phyloP scores from a whole-genome alignment of 768 basidiomycete genomes.

The Trametes meyenii region DNA sequence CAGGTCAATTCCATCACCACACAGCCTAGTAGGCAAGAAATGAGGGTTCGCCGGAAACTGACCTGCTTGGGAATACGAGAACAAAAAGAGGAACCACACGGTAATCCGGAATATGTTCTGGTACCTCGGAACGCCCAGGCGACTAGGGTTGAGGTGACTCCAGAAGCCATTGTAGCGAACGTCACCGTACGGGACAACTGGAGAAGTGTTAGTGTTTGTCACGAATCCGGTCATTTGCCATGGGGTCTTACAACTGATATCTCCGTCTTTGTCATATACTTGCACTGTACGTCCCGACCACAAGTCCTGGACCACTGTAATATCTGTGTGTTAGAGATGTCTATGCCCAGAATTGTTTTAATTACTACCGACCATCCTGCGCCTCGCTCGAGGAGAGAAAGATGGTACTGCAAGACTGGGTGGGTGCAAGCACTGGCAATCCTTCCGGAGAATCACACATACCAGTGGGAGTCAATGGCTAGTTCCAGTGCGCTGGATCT shows the following conservation, averaged over 20 bases:
- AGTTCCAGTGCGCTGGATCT: conserved; percentile 79
- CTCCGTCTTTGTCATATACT: conserved; percentile 68
- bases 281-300: conserved; percentile 88
- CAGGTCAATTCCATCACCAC: conserved; percentile 2
- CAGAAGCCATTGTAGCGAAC: conserved; percentile 57
- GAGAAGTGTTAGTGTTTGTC: background rate
- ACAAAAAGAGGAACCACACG: conserved; percentile 79
- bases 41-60: conserved; percentile 20
- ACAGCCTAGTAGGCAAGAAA: background rate
- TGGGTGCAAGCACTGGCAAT: background rate
- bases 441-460: conserved; percentile 3
- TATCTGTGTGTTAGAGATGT: conserved; percentile 1
- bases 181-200: conserved; percentile 73
- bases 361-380: conserved; percentile 61
- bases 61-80: conserved; percentile 86
- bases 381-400: conserved; percentile 87
- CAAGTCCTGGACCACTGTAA: conserved; percentile 72
- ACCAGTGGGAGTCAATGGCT: conserved; percentile 95
- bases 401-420: conserved; percentile 53
- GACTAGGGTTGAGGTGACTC: conserved; percentile 73
- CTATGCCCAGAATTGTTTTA: background rate
- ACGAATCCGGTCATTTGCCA: no score
- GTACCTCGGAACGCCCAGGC: conserved; percentile 86
- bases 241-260: conserved; percentile 69
- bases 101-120: conserved; percentile 82